A percentile compares a stretch with the other conserved stretches of the same genome.
Evolutionary conservation across 805 yeast species (phyloP).

Genomic region (Metschnikowia arizonensis): DNA sequence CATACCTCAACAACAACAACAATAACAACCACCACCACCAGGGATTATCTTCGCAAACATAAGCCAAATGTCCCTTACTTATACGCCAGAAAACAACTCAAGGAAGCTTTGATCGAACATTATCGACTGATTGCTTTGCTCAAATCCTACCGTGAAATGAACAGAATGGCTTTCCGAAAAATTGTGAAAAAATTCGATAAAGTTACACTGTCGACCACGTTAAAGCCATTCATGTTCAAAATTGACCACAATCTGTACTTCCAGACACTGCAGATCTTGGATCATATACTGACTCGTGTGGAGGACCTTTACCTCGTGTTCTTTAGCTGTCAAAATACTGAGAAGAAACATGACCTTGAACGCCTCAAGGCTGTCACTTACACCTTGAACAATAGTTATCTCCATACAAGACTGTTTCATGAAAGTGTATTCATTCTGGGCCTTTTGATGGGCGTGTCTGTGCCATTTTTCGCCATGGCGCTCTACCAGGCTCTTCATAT

Average conservation of each 20-base stretch:
- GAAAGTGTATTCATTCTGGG: slow-evolving; percentile 59
- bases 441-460: slow-evolving; percentile 59
- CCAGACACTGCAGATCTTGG: slow-evolving; percentile 61
- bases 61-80: slow-evolving; percentile 49
- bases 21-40: too few relatives aligned
- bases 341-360: slow-evolving; percentile 68
- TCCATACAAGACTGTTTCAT: slow-evolving; percentile 32
- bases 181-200: slow-evolving; percentile 90
- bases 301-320: slow-evolving; percentile 65
- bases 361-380: slow-evolving; percentile 49
- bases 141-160: slow-evolving; percentile 67
- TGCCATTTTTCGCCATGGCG: slow-evolving; percentile 65
- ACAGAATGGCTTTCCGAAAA: slow-evolving; percentile 85
- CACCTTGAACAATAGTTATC: slow-evolving; percentile 30
- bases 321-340: slow-evolving; percentile 48
- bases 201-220: slow-evolving; percentile 43
- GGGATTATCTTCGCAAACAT: too few relatives aligned
- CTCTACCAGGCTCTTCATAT: slow-evolving; percentile 48
- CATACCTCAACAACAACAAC: too few relatives aligned
- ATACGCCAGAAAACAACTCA: slow-evolving; percentile 63
- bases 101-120: slow-evolving; percentile 64
- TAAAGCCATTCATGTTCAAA: slow-evolving; percentile 50
- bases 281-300: slow-evolving; percentile 53
- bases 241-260: slow-evolving; percentile 53
- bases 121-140: slow-evolving; percentile 70